A percentile compares a stretch with the other conserved stretches of the same genome.
Conservation (phyloP, 1,139 yeast genomes). For the Diutina scorzettiae region DNA sequence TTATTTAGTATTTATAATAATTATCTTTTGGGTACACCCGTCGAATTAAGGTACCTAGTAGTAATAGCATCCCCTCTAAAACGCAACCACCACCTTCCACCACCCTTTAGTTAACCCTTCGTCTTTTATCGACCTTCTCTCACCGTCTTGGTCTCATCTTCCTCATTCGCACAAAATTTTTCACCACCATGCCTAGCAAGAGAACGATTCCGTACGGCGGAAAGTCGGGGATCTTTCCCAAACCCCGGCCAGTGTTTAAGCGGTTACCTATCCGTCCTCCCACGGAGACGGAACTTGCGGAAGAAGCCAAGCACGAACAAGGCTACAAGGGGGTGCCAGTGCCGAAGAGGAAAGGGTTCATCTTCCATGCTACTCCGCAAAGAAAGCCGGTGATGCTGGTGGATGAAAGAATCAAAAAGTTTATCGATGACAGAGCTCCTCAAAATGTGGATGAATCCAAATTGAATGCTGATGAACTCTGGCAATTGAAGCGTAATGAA, state of each 20-base stretch:
- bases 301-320: constrained; percentile 34
- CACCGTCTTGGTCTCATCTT: no score
- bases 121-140: no score
- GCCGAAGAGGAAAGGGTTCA: constrained; percentile 49
- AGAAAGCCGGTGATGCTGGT: constrained; percentile 47
- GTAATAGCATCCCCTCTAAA: no score
- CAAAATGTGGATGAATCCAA: constrained; percentile 23
- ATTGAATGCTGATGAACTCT: constrained; percentile 37
- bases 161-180: no score
- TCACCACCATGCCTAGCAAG: constrained; percentile 31
- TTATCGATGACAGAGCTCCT: constrained; percentile 28
- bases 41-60: no score
- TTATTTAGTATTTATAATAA: no score
- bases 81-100: no score
- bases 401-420: constrained; percentile 40
- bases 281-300: constrained; percentile 20
- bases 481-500: constrained; percentile 46
- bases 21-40: no score
- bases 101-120: no score
- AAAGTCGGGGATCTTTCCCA: constrained; percentile 80
- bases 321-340: constrained; percentile 70
- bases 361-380: constrained; percentile 27
- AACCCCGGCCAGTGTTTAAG: constrained; percentile 59
- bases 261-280: constrained; percentile 46
- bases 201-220: constrained; percentile 42